Evolutionary conservation across 2,329 filamentous ascomycete genomes (phyloP).

Genomic region (Aspergillus bombycis): DNA sequence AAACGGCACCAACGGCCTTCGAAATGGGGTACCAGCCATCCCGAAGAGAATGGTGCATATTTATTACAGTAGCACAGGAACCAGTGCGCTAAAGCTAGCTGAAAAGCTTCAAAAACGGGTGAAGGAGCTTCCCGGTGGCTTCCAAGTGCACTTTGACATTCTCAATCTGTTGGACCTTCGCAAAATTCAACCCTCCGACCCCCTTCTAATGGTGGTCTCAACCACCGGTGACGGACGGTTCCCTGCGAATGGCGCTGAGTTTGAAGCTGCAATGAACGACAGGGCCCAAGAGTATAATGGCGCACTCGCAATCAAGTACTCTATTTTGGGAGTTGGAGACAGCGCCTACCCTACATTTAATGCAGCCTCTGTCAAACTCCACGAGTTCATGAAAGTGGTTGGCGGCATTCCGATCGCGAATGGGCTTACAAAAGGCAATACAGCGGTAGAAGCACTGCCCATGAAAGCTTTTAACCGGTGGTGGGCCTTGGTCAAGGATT

Average conservation of each 20-base stretch:
- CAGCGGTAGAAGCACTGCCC: conserved; percentile 2
- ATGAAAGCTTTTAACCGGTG: conserved; percentile 4
- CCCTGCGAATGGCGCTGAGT: neutral
- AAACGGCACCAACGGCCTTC: neutral
- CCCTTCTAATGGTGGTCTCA: neutral
- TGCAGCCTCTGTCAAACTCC: neutral
- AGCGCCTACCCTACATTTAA: conserved; percentile 9
- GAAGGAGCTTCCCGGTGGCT: neutral
- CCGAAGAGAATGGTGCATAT: neutral
- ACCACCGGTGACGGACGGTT: conserved; percentile 4
- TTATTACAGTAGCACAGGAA: conserved; percentile 7
- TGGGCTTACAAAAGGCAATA: neutral
- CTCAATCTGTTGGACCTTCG: conserved; percentile 1
- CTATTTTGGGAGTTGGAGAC: conserved; percentile 6
- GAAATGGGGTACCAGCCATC: neutral
- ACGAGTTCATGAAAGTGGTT: neutral
- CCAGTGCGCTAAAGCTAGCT: neutral
- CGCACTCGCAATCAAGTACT: neutral
- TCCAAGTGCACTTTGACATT: neutral
- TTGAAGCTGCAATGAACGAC: neutral
- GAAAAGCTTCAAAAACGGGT: neutral
- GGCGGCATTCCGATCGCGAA: neutral
- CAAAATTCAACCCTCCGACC: neutral
- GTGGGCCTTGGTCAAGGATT: conserved; percentile 1
- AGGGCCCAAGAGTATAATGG: neutral